These are phyloP conservation scores for Citrullus mucosospermus DNA, from an alignment of 306 rosid species.

Conservation along the genomic window DNA sequence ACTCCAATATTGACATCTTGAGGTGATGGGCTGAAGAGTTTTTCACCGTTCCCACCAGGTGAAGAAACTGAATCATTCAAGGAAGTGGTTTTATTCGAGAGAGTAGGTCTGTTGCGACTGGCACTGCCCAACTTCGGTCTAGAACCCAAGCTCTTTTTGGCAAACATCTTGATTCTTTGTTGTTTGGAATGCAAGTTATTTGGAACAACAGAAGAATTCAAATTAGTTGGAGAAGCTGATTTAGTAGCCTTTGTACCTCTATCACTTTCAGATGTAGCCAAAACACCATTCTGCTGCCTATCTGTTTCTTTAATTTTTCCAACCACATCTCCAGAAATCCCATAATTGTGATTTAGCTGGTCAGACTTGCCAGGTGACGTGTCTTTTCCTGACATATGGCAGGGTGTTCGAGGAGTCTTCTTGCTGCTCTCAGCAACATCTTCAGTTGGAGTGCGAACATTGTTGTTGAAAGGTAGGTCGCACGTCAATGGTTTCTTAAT, in stretches of 20 bases:
- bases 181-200: conserved; percentile 19
- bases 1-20: conserved; percentile 17
- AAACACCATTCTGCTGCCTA: conserved; percentile 15
- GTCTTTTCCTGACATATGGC: conserved; percentile 17
- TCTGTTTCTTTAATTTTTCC: conserved; percentile 19
- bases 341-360: conserved; percentile 16
- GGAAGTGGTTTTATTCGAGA: conserved; percentile 20
- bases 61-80: conserved; percentile 14
- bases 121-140: conserved; percentile 30
- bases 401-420: conserved; percentile 17
- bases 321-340: conserved; percentile 13
- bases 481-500: conserved; percentile 15
- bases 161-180: conserved; percentile 27
- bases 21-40: conserved; percentile 15
- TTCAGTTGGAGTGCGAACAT: conserved; percentile 12
- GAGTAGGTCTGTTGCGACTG: conserved; percentile 27
- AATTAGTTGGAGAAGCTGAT: conserved; percentile 17
- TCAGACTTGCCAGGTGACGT: conserved; percentile 19
- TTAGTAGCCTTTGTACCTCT: conserved; percentile 17
- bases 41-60: conserved; percentile 11
- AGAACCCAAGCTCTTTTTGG: conserved; percentile 55
- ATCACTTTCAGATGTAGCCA: conserved; percentile 23
- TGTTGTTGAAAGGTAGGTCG: conserved; percentile 18
- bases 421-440: conserved; percentile 16
- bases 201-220: conserved; percentile 22